Percentiles rank a stretch among this genome's conserved stretches.
phyloP scores from a whole-genome alignment of 306 rosid species.

The Inga oerstediana region DNA sequence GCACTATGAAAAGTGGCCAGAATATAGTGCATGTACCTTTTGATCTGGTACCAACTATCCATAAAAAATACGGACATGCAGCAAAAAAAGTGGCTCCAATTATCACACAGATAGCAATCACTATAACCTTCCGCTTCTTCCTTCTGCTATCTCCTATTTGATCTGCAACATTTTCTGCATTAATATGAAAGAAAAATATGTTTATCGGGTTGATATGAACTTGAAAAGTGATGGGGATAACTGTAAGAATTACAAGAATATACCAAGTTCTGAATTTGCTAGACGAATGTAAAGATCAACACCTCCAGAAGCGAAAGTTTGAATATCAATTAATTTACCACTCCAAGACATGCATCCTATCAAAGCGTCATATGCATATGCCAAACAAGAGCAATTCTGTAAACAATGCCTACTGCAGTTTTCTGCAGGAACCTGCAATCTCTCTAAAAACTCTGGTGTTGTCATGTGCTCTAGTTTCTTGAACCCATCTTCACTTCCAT shows the following conservation, averaged over 20 bases:
- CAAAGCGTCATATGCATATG: not conserved
- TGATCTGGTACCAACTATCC: not conserved
- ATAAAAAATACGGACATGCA: not conserved
- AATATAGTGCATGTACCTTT: not conserved
- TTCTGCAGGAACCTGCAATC: not conserved
- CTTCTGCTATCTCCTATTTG: not conserved
- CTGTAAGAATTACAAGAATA: not conserved
- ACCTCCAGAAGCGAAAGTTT: not conserved
- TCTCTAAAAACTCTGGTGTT: constrained; percentile 26
- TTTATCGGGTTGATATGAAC: not conserved
- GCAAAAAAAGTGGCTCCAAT: not conserved
- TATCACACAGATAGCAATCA: not conserved
- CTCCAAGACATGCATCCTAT: not conserved
- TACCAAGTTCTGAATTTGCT: constrained; percentile 31
- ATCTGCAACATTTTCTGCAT: not conserved
- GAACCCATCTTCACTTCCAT: constrained; percentile 38
- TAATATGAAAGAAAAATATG: not conserved
- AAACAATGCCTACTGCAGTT: not conserved
- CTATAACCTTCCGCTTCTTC: not conserved
- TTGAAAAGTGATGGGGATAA: not conserved
- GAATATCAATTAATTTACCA: not conserved
- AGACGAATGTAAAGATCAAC: constrained; percentile 42
- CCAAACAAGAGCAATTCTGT: not conserved
- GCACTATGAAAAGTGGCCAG: not conserved
- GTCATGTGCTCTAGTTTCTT: constrained; percentile 10